phyloP scores from a whole-genome alignment of 176 grass and related monocot species.

The Rhipidocladum racemiflorum region DNA sequence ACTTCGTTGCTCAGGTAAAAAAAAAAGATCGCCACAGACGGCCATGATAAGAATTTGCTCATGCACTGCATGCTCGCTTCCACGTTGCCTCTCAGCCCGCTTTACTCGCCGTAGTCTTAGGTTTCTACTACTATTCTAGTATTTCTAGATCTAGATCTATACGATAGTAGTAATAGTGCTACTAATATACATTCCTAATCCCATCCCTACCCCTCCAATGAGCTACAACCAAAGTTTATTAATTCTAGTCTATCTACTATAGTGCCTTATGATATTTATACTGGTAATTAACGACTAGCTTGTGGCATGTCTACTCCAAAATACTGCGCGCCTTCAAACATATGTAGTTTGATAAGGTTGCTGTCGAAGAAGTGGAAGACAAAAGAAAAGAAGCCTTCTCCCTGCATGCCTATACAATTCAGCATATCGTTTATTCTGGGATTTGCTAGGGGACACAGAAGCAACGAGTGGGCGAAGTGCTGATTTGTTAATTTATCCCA shows the following conservation, averaged over 20 bases:
- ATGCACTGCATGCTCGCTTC: constrained; percentile 3
- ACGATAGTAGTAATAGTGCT: not conserved
- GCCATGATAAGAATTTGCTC: not conserved
- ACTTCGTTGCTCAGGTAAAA: constrained; percentile 88
- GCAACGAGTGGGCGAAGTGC: not conserved
- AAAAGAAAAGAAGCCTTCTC: not conserved
- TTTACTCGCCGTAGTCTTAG: not conserved
- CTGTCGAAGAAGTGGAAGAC: not conserved
- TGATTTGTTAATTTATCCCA: constrained; percentile 1
- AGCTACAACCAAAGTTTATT: not conserved
- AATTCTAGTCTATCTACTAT: not conserved
- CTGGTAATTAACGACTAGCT: not conserved
- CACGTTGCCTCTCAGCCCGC: not conserved
- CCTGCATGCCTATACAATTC: not conserved
- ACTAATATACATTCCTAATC: not conserved
- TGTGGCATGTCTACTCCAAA: not conserved
- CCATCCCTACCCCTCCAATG: not conserved
- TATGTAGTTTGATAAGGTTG: not conserved
- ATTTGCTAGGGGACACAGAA: not conserved
- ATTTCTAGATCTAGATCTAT: constrained; percentile 18
- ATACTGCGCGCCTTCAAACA: not conserved
- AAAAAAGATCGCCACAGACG: not conserved
- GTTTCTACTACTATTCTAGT: not conserved
- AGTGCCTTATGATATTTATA: not conserved
- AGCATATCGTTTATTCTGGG: not conserved